These are phyloP conservation scores for Penium margaritaceum DNA, from an alignment of 139 green algal genomes.

Conservation along the genomic window DNA sequence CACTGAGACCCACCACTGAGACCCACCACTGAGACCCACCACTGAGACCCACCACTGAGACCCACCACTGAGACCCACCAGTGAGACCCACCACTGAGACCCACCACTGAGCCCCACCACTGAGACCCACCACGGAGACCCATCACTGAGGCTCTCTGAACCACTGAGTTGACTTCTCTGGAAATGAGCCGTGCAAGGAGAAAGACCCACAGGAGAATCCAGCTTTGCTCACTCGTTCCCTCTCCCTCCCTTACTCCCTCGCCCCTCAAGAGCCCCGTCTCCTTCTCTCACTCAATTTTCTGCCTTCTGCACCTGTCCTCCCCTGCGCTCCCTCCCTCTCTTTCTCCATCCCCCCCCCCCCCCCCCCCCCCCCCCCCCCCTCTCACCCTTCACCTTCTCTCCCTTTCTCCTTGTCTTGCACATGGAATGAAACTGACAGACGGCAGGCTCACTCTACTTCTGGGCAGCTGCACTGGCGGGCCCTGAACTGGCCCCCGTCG, in stretches of 20 bases:
- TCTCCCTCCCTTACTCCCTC: not conserved
- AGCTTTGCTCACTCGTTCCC: not conserved
- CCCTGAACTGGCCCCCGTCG: conserved; percentile 13
- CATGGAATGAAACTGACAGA: conserved; percentile 4
- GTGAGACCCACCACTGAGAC: too few species aligned
- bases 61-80: too few species aligned
- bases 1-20: too few species aligned
- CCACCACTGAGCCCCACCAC: too few species aligned
- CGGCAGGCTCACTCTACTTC: conserved; percentile 27
- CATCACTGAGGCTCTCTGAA: too few species aligned
- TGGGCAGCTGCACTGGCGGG: conserved; percentile 22
- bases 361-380: not conserved
- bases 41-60: too few species aligned
- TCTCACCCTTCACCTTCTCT: not conserved
- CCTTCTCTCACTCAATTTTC: not conserved
- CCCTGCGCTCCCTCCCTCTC: not conserved
- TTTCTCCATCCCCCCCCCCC: not conserved
- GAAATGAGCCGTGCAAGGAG: not conserved
- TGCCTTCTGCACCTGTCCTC: not conserved
- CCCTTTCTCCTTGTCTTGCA: not conserved
- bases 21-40: too few species aligned
- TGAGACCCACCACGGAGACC: too few species aligned
- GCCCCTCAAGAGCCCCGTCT: not conserved
- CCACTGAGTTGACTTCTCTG: not conserved
- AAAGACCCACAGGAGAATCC: not conserved